Percentiles rank a stretch among this genome's conserved stretches.
These are phyloP conservation scores for Pochonia chlamydosporia DNA, from an alignment of 2,329 filamentous ascomycete genomes.

Conservation along the genomic window DNA sequence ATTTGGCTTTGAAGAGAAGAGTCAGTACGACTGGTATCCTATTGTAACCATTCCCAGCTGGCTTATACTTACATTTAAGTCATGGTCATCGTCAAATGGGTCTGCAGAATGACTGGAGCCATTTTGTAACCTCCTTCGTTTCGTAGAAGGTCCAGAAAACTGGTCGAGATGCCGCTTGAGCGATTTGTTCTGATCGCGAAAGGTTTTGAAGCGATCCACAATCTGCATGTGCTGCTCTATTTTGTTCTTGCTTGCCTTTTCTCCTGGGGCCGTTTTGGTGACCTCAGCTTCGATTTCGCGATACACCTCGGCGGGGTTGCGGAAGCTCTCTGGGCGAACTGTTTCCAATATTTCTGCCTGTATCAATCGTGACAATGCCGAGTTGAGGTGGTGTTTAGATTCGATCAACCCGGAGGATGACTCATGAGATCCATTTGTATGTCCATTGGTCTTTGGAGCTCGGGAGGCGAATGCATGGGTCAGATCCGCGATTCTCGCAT, in stretches of 20 bases:
- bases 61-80: slow-evolving; percentile 45
- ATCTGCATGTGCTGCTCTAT: slow-evolving; percentile 54
- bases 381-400: slow-evolving; percentile 42
- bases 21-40: slow-evolving; percentile 1
- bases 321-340: slow-evolving; percentile 50
- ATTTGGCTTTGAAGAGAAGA: slow-evolving; percentile 47
- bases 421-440: slow-evolving; percentile 27
- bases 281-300: slow-evolving; percentile 59
- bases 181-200: slow-evolving; percentile 45
- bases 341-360: slow-evolving; percentile 63
- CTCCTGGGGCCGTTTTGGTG: slow-evolving; percentile 39
- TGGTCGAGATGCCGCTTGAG: slow-evolving; percentile 47
- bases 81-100: slow-evolving; percentile 32
- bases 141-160: slow-evolving; percentile 33
- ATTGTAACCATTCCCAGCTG: slow-evolving; percentile 5
- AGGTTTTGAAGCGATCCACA: slow-evolving; percentile 44
- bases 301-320: slow-evolving; percentile 54
- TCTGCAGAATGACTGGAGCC: slow-evolving; percentile 27
- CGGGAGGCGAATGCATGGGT: slow-evolving; percentile 52
- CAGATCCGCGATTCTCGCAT: slow-evolving; percentile 66
- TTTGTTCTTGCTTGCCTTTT: slow-evolving; percentile 54
- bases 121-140: slow-evolving; percentile 50
- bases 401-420: slow-evolving; percentile 31
- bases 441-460: slow-evolving; percentile 27
- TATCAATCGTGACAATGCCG: slow-evolving; percentile 49